Conservation (phyloP, 2,329 filamentous ascomycete genomes). For the Cucurbitaria berberidis region DNA sequence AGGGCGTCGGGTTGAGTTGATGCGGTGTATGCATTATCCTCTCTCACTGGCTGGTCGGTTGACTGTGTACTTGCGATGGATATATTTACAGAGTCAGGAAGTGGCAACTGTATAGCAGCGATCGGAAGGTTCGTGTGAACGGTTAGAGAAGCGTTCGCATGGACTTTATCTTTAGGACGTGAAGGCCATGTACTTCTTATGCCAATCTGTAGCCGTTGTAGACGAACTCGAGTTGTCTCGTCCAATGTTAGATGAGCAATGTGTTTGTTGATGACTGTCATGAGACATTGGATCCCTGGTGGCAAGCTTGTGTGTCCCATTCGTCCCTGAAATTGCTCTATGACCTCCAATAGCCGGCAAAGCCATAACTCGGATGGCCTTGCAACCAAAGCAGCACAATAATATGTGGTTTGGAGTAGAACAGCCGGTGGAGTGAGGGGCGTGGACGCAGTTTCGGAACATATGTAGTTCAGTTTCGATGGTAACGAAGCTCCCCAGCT, state of each 20-base stretch:
- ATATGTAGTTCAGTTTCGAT: conserved; percentile 28
- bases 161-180: background rate
- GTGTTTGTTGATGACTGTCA: conserved; percentile 28
- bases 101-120: conserved; percentile 18
- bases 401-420: conserved; percentile 38
- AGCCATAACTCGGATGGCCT: conserved; percentile 28
- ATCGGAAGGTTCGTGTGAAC: conserved; percentile 8
- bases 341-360: conserved; percentile 24
- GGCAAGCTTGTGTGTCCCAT: conserved; percentile 36
- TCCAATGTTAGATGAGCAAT: conserved; percentile 19
- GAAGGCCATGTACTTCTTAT: conserved; percentile 19
- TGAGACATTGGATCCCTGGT: conserved; percentile 33
- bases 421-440: conserved; percentile 34
- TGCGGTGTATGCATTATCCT: background rate
- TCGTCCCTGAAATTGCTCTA: conserved; percentile 32
- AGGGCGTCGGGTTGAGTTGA: conserved; percentile 15
- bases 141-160: conserved; percentile 1
- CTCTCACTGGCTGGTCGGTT: background rate
- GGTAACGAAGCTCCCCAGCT: conserved; percentile 46
- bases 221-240: conserved; percentile 18
- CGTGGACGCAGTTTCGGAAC: conserved; percentile 14
- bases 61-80: conserved; percentile 8
- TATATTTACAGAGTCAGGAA: conserved; percentile 28
- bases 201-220: conserved; percentile 25
- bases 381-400: conserved; percentile 29